Base-by-base conservation (phyloP, 2,329 filamentous ascomycete genomes). In the Drechslera avenae region DNA sequence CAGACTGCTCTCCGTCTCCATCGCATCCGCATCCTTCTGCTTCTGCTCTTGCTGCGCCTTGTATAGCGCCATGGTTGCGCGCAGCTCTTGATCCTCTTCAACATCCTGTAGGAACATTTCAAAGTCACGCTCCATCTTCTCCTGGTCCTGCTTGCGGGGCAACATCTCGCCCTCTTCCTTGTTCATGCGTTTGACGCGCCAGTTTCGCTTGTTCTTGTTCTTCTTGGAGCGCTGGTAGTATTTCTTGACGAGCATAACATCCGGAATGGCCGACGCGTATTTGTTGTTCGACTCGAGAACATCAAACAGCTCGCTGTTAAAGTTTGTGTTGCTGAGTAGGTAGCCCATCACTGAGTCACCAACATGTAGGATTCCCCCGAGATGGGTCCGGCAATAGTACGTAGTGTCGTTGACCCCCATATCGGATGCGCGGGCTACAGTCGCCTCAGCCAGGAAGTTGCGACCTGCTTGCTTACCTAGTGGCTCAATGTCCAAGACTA, bases 331-430 rank as follows among this genome's bases (percentile, higher is more conserved):
- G 4, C 85, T 86, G 40, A 99, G 77, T 73, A 96, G 85, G 73
- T 97, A 99, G n/a, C 94, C 94, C 82, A 99, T 86, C 4, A 88
- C 94, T 0, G 90, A 92, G 77, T 99, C 94, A 45, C 94, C 94
- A 0, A 90, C 85, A 66, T 95, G 89, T 10, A 99, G 79, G 39
- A 97, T 81, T 47, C 85, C 85, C 37, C 93, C 94, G 5, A 99
- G 81, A 74, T 99, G 94, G 23, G 94, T 97, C 52, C 92, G 83
- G 50, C 89, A 88, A 73, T 93, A 94, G 76, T 94, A 99, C 2
- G 89, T 93, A 59, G 82, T 87, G 75, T 96, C 89, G 68, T 96
- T 97, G 54, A 81, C 77, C 50, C 92, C 92, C 43, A 97, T 83
- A 69, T 99, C 94, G 0, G 89, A 86, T 5, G 93, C 89, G 19